phyloP scores from a whole-genome alignment of 257 asterid species.

The Craterostigma plantagineum region DNA sequence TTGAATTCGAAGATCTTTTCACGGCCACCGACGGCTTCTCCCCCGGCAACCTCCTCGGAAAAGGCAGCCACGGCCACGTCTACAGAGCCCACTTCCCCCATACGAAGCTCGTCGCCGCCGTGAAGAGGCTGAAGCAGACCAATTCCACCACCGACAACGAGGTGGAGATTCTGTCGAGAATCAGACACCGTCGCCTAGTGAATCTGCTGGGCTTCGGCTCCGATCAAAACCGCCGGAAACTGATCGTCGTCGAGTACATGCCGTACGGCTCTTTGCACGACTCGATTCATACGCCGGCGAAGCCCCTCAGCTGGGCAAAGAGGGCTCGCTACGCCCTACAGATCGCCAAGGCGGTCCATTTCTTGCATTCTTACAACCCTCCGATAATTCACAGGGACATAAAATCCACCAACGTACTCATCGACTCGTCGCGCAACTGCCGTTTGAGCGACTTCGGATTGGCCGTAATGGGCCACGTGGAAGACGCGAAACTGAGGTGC shows the following conservation, averaged over 20 bases:
- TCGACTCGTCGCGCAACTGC: conserved; percentile 35
- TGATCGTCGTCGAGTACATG: conserved; percentile 75
- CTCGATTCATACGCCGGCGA: conserved; percentile 33
- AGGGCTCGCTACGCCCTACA: conserved; percentile 52
- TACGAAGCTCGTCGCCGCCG: conserved; percentile 37
- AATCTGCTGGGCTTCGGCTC: conserved; percentile 46
- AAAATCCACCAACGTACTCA: conserved; percentile 58
- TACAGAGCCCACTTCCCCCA: conserved; percentile 37
- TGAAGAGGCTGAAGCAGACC: conserved; percentile 25
- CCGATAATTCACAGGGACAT: conserved; percentile 77
- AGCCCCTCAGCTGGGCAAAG: conserved; percentile 50
- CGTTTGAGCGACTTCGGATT: conserved; percentile 75
- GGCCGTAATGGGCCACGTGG: conserved; percentile 68
- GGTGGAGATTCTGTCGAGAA: conserved; percentile 48
- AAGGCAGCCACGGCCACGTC: conserved; percentile 70
- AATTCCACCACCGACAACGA: conserved; percentile 40
- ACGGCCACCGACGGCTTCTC: conserved; percentile 60
- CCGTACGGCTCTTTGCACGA: conserved; percentile 60
- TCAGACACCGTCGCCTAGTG: conserved; percentile 44
- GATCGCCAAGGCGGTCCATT: conserved; percentile 50
- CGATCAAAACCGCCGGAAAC: conserved; percentile 20
- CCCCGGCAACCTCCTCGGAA: conserved; percentile 44
- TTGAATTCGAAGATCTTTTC: conserved; percentile 37
- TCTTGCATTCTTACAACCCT: conserved; percentile 44
- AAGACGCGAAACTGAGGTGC: conserved; percentile 39